Evolutionary conservation across 2,329 filamentous ascomycete species (phyloP).

Genomic region (Venturia effusa): DNA sequence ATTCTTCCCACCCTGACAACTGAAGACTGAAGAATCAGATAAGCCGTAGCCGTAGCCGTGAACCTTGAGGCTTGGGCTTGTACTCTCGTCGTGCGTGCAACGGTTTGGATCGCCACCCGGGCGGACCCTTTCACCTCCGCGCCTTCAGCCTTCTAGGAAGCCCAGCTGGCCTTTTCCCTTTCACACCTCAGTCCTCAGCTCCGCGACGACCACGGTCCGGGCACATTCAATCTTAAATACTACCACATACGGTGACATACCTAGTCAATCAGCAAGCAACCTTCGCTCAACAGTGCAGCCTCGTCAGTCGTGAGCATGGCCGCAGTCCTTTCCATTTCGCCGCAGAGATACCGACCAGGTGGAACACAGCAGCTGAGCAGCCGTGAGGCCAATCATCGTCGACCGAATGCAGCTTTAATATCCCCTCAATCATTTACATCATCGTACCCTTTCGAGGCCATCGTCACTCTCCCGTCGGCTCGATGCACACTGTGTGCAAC

Average conservation of each 20-base stretch:
- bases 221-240: too few species aligned
- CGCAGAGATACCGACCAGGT: background rate
- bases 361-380: background rate
- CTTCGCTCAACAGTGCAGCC: background rate
- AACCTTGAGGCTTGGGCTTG: too few species aligned
- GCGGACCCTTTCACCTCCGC: background rate
- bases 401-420: background rate
- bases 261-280: background rate
- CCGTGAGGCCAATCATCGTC: background rate
- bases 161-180: background rate
- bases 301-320: background rate
- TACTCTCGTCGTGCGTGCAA: background rate
- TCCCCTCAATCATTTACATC: background rate
- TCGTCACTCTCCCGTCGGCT: conserved; percentile 1
- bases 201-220: too few species aligned
- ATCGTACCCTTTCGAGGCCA: background rate
- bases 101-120: background rate
- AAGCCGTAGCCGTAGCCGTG: background rate
- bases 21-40: background rate
- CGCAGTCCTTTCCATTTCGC: background rate
- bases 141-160: background rate
- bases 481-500: background rate
- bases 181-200: background rate
- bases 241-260: too few species aligned
- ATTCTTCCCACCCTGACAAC: too few species aligned